Percentiles rank a stretch among this genome's conserved stretches.
Conservation (phyloP, 2,329 filamentous ascomycete genomes). For the Colletotrichum sp. region DNA sequence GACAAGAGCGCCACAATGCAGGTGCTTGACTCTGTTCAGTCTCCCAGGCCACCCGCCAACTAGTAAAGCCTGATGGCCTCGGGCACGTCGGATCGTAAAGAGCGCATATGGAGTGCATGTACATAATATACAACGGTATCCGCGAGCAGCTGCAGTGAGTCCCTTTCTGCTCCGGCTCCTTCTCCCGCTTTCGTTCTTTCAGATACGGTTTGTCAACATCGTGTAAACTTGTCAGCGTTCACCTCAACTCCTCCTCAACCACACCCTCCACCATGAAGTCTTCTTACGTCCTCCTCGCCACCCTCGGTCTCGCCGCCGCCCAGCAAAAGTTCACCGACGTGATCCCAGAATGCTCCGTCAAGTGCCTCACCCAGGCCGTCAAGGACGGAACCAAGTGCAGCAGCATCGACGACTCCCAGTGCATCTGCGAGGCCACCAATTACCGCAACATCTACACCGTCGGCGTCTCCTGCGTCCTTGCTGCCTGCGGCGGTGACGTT, state of each 20-base stretch:
- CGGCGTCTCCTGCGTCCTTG: conserved; percentile 45
- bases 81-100: not conserved
- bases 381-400: conserved; percentile 23
- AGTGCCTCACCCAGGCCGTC: conserved; percentile 26
- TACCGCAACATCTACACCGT: conserved; percentile 43
- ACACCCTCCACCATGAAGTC: conserved; percentile 22
- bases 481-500: conserved; percentile 43
- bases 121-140: not conserved
- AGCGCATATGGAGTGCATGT: not conserved
- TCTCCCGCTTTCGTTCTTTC: not conserved
- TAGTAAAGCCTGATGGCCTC: not conserved
- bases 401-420: conserved; percentile 23
- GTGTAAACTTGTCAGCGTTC: not conserved
- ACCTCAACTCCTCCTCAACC: not conserved
- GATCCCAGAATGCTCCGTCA: conserved; percentile 25
- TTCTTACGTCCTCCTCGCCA: conserved; percentile 16
- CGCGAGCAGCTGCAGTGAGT: no score
- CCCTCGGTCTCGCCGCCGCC: conserved; percentile 11
- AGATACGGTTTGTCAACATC: not conserved
- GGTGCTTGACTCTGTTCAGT: not conserved
- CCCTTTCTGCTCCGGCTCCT: not conserved
- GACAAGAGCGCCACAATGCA: not conserved
- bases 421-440: conserved; percentile 27
- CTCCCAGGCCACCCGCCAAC: not conserved
- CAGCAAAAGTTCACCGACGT: conserved; percentile 23